Conservation (phyloP, 1,284 basidiomycete genomes). For the Lignosus rhinocerotis region DNA sequence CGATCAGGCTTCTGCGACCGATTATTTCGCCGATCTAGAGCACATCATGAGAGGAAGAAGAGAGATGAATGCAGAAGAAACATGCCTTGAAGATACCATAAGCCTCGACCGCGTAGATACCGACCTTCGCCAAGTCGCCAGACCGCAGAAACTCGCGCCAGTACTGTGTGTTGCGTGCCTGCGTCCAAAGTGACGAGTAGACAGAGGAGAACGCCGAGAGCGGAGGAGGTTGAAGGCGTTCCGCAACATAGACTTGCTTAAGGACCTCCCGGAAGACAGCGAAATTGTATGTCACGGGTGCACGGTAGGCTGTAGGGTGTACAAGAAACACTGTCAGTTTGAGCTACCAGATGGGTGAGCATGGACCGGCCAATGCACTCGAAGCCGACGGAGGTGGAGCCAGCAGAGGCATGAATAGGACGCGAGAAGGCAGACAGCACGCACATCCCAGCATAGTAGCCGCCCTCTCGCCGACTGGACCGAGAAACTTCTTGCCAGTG, state of each 20-base stretch:
- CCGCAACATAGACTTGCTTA: constrained; percentile 91
- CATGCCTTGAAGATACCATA: constrained; percentile 83
- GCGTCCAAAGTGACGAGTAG: constrained; percentile 75
- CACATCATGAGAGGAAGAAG: background rate
- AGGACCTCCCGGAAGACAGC: constrained; percentile 81
- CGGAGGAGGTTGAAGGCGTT: constrained; percentile 85
- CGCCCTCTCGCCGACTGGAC: constrained; percentile 60
- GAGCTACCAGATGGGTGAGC: too few relatives aligned
- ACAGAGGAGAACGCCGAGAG: constrained; percentile 63
- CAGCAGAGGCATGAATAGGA: background rate
- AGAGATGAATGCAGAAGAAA: background rate
- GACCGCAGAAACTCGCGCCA: constrained; percentile 70
- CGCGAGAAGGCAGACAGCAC: constrained; percentile 30
- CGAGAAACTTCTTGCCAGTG: constrained; percentile 53
- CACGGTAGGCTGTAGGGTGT: constrained; percentile 66
- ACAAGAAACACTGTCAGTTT: too few relatives aligned
- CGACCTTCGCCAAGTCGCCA: constrained; percentile 80
- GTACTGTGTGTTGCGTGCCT: constrained; percentile 65
- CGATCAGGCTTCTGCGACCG: constrained; percentile 81
- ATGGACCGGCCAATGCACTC: too few relatives aligned
- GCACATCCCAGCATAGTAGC: constrained; percentile 67
- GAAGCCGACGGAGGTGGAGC: background rate
- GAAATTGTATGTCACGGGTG: constrained; percentile 84
- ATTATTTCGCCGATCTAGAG: constrained; percentile 88
- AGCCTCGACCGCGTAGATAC: constrained; percentile 86